Percentiles rank a stretch among this genome's conserved stretches.
phyloP scores from a whole-genome alignment of 805 yeast genomes.

The Zygotorulaspora florentina region DNA sequence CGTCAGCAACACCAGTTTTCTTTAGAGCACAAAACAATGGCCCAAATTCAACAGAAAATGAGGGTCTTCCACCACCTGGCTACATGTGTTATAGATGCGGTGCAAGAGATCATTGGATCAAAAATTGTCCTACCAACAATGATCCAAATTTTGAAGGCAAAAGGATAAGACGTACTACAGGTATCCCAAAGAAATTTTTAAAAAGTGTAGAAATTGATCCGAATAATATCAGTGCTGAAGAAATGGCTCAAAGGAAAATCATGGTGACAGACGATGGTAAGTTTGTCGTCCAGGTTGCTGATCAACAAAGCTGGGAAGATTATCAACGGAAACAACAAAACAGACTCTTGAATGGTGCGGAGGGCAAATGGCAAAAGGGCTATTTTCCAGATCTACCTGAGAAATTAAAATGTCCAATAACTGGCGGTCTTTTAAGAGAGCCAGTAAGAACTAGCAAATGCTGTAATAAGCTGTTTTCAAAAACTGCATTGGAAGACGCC shows the following conservation, averaged over 20 bases:
- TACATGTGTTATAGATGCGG: constrained; percentile 97
- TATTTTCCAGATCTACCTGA: constrained; percentile 43
- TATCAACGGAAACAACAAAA: constrained; percentile 62
- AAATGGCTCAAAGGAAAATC: constrained; percentile 51
- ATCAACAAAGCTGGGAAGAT: constrained; percentile 81
- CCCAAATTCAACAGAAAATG: constrained; percentile 37
- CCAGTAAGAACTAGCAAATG: constrained; percentile 83
- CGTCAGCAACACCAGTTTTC: constrained; percentile 75
- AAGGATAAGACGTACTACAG: constrained; percentile 86
- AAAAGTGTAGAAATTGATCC: constrained; percentile 62
- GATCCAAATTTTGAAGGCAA: constrained; percentile 95
- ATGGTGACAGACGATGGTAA: constrained; percentile 94
- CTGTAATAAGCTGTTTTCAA: constrained; percentile 57
- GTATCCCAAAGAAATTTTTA: constrained; percentile 92
- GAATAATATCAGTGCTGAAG: constrained; percentile 59
- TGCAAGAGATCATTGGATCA: constrained; percentile 91
- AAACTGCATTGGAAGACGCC: constrained; percentile 57
- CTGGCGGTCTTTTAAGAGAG: constrained; percentile 55
- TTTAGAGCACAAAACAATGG: constrained; percentile 34
- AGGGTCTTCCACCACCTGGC: constrained; percentile 85
- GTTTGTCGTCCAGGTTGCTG: constrained; percentile 94
- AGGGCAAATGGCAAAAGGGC: constrained; percentile 47
- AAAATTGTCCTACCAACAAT: constrained; percentile 88
- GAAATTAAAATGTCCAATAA: constrained; percentile 66
- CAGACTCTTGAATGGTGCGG: constrained; percentile 35